Base-by-base conservation (phyloP, 169 alveolate genomes). In the Plasmodium billcollinsi region DNA sequence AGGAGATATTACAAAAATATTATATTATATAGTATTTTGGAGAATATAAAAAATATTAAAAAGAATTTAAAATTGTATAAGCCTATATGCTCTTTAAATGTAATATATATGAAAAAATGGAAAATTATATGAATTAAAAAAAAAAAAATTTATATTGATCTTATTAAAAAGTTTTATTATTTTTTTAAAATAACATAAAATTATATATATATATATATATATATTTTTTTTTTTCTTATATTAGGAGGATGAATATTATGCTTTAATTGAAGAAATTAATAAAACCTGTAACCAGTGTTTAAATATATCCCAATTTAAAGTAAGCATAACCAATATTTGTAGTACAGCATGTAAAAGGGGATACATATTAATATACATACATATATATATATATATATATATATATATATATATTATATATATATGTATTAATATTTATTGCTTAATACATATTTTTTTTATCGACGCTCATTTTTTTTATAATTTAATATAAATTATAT, bases 71-170 rank as follows among this genome's bases (percentile, higher is more conserved):
- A 78, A 33, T 58, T 78, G 29, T 50, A 78, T 67, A 78, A 78
- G 29, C 89, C 89, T 14, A 78, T 78, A 58, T 78, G 89, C 74
- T 78, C 89, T 26, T 78, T 78, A 66, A 78, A 66, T 58, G 89
- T 78, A 78, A 78, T 26, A 65, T 18, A 43, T 21, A 14, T 21
- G 26, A 11, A 62, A 33, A 43, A 24, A 14, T 21, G 26, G 29
- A 62, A 62, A 21, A 62, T 8, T 5, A 65, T 71, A 24, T 20
- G 12, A n/a, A 47, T 24, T 45, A 45, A 29, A 61, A 67, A 14
- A 45, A 33, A 11, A 14, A 20, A 63, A 47, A 62, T 21, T 47
- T 65, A 65, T 63, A 26, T 33, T 49, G 54, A 58, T 7, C 9
- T 15, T 29, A 15, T 18, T 1, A 62, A 6, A 58, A 65, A 71